phyloP scores from a whole-genome alignment of 73 alveolate species.

The Tetrahymena borealis region DNA sequence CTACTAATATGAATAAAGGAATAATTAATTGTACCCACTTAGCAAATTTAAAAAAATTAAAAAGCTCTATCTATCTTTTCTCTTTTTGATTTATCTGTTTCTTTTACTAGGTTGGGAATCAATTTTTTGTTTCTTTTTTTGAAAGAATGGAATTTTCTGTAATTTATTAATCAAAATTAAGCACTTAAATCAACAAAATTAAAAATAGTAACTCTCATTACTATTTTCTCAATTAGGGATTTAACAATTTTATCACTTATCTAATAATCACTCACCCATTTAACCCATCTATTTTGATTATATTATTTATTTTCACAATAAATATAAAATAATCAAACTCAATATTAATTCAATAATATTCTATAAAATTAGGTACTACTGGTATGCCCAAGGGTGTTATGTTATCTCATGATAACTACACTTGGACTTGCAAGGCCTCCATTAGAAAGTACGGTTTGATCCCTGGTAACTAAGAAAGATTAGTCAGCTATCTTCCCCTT shows the following conservation, averaged over 20 bases:
- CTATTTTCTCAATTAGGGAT: not conserved
- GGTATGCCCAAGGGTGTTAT: conserved; percentile 86
- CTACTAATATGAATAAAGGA: not conserved
- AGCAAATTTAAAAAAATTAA: too few relatives aligned
- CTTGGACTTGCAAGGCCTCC: conserved; percentile 8
- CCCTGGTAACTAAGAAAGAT: conserved; percentile 46
- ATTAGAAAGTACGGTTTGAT: conserved; percentile 10
- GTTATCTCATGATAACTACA: conserved; percentile 74
- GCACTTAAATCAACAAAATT: not conserved
- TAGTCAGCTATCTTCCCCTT: conserved; percentile 74
- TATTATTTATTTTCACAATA: too few relatives aligned
- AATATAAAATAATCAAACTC: not conserved
- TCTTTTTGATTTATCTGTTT: not conserved
- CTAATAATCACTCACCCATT: too few relatives aligned
- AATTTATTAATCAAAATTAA: not conserved
- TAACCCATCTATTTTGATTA: too few relatives aligned
- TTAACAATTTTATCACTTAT: too few relatives aligned
- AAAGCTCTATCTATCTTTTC: too few relatives aligned
- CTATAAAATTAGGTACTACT: conserved; percentile 54
- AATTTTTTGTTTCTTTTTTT: too few relatives aligned
- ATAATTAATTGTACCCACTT: too few relatives aligned
- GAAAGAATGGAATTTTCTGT: not conserved
- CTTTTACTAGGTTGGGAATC: not conserved
- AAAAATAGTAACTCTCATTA: not conserved
- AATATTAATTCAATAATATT: not conserved